Conservation (phyloP, 2,329 filamentous ascomycete species). For the Grosmannia penicillata region DNA sequence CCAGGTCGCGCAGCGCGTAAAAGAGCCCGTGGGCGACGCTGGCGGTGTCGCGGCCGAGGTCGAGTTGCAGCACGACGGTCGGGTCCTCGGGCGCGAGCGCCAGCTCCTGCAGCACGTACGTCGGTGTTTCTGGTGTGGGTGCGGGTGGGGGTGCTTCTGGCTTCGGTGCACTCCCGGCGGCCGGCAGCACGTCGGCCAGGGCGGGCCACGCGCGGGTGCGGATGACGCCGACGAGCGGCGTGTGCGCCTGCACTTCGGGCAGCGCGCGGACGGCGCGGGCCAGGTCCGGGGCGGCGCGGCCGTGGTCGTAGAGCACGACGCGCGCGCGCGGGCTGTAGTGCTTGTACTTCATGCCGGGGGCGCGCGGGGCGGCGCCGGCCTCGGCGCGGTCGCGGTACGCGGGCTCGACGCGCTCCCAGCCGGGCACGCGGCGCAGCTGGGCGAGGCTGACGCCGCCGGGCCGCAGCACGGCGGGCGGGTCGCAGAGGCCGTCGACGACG, state of each 20-base stretch:
- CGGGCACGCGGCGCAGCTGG: conserved; percentile 54
- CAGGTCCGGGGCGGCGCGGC: conserved; percentile 19
- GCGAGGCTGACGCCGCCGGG: conserved; percentile 82
- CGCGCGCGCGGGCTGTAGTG: conserved; percentile 88
- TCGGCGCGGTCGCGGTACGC: conserved; percentile 56
- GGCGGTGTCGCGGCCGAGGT: conserved; percentile 54
- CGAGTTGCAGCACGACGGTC: conserved; percentile 48
- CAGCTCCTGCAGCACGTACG: conserved; percentile 22
- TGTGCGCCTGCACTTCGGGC: not conserved
- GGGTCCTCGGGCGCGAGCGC: conserved; percentile 18
- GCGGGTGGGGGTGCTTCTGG: conserved; percentile 15
- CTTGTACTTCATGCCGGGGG: conserved; percentile 97
- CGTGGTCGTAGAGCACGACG: conserved; percentile 64
- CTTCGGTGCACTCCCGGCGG: not conserved
- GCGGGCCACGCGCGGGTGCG: conserved; percentile 38
- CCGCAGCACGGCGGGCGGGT: conserved; percentile 67
- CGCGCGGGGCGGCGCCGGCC: conserved; percentile 44
- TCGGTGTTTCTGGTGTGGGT: conserved; percentile 10
- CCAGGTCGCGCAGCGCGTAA: conserved; percentile 71
- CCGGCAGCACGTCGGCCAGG: conserved; percentile 19
- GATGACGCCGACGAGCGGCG: conserved; percentile 30
- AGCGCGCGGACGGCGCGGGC: conserved; percentile 6
- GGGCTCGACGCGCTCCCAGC: conserved; percentile 66
- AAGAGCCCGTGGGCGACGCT: conserved; percentile 80
- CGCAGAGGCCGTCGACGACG: conserved; percentile 77